These are phyloP conservation scores for Quercus phellos DNA, from an alignment of 331 rosid species.

Conservation along the genomic window DNA sequence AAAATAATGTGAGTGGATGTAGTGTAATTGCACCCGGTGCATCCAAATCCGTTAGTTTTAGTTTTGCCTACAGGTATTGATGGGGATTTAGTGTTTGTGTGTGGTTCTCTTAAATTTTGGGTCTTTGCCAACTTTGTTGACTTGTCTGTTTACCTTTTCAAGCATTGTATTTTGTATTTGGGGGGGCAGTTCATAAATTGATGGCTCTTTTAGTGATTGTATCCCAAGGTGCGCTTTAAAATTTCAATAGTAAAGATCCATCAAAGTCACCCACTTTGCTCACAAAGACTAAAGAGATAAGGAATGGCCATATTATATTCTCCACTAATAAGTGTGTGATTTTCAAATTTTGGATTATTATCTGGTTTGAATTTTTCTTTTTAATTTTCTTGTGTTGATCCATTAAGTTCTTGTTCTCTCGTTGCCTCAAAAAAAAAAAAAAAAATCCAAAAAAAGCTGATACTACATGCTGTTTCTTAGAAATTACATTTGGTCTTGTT, in stretches of 20 bases:
- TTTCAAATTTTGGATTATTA: not conserved
- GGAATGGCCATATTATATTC: not conserved
- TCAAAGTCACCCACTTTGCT: not conserved
- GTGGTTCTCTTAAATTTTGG: not conserved
- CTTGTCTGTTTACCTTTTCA: not conserved
- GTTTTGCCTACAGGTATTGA: not conserved
- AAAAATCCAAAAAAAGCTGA: not conserved
- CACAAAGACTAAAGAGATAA: not conserved
- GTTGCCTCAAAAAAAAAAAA: not conserved
- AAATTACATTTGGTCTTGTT: not conserved
- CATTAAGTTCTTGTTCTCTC: not conserved
- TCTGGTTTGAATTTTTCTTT: not conserved
- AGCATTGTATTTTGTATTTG: no score
- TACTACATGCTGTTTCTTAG: not conserved
- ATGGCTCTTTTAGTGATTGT: not conserved
- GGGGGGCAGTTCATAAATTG: no score
- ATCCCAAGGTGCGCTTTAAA: not conserved
- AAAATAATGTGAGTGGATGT: no score
- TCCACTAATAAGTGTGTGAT: not conserved
- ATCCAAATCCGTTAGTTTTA: not conserved
- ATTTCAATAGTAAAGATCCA: not conserved
- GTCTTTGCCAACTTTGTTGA: not conserved
- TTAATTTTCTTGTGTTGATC: not conserved
- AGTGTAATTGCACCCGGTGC: no score
- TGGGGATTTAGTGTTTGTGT: no score